Percentiles rank a stretch among this genome's conserved stretches.
Evolutionary conservation across 2,329 filamentous ascomycete species (phyloP).

Genomic region (Ophiostoma sp.): DNA sequence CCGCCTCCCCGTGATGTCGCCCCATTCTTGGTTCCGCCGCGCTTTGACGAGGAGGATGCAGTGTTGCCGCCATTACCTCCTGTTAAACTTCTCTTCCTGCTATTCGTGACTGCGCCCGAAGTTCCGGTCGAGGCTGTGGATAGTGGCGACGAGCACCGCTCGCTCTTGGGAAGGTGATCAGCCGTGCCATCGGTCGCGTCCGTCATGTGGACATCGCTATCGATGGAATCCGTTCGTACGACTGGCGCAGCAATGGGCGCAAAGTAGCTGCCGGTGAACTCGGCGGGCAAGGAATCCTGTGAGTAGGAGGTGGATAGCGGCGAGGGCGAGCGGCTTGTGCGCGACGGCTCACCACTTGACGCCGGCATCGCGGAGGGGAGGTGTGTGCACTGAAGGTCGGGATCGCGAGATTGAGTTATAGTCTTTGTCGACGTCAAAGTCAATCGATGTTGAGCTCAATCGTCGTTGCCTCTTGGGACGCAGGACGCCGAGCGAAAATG

Average conservation of each 20-base stretch:
- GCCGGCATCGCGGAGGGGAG: neutral
- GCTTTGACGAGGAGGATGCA: neutral
- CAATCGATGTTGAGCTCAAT: neutral
- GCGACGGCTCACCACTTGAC: conserved; percentile 9
- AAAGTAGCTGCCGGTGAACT: conserved; percentile 20
- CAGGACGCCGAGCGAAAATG: neutral
- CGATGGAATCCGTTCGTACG: neutral
- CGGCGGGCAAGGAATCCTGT: neutral
- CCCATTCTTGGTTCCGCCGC: neutral
- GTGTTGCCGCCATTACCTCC: too few relatives aligned
- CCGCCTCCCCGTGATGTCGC: neutral
- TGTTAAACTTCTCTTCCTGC: neutral
- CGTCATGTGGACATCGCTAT: conserved; percentile 28
- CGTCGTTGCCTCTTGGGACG: neutral
- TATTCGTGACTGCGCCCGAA: neutral
- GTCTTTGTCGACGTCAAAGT: neutral
- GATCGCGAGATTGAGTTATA: too few relatives aligned
- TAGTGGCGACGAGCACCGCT: conserved; percentile 21
- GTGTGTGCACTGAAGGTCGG: too few relatives aligned
- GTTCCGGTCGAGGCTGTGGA: conserved; percentile 21
- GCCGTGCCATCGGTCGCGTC: conserved; percentile 25
- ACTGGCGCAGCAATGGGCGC: neutral
- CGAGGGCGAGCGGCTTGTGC: conserved; percentile 21
- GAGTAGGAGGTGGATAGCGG: conserved; percentile 20
- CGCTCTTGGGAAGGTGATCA: neutral